These are phyloP conservation scores for Orbilia javanica DNA, from an alignment of 2,329 filamentous ascomycete genomes.

Conservation along the genomic window DNA sequence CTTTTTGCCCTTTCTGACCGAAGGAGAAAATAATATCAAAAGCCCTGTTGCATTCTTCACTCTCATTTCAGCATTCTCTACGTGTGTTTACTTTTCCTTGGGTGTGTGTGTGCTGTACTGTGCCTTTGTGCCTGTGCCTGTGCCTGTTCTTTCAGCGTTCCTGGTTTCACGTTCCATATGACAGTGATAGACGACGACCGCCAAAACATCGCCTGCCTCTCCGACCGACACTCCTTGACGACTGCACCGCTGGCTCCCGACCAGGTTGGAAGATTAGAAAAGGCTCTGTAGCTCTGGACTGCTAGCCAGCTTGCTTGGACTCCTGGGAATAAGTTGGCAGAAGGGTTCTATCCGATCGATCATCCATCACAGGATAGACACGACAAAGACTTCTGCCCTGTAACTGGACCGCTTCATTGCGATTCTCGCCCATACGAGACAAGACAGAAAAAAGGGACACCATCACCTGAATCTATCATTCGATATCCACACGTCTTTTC, in stretches of 20 bases:
- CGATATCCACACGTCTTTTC: background rate
- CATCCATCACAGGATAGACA: slow-evolving; percentile 53
- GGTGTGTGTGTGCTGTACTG: background rate
- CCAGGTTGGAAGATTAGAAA: background rate
- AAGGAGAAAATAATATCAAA: background rate
- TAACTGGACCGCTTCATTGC: slow-evolving; percentile 39
- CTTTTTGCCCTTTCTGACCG: background rate
- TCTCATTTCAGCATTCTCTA: slow-evolving; percentile 43
- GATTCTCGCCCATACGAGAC: slow-evolving; percentile 42
- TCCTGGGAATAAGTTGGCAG: slow-evolving; percentile 42
- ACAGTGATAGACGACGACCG: slow-evolving; percentile 35
- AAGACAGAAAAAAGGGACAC: slow-evolving; percentile 1
- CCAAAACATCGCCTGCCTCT: slow-evolving; percentile 11
- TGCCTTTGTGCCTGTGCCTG: background rate
- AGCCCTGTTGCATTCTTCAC: slow-evolving; percentile 39
- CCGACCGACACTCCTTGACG: slow-evolving; percentile 26
- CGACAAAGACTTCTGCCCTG: slow-evolving; percentile 59
- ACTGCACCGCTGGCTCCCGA: slow-evolving; percentile 1
- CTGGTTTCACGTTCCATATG: slow-evolving; percentile 34
- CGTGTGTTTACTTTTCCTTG: slow-evolving; percentile 4
- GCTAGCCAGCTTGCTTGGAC: slow-evolving; percentile 17
- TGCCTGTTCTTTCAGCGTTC: slow-evolving; percentile 42
- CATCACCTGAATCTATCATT: background rate
- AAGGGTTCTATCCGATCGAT: slow-evolving; percentile 57
- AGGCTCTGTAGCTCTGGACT: slow-evolving; percentile 20